Conservation (phyloP, 108 stramenopile species). For the Fistulifera solaris region DNA sequence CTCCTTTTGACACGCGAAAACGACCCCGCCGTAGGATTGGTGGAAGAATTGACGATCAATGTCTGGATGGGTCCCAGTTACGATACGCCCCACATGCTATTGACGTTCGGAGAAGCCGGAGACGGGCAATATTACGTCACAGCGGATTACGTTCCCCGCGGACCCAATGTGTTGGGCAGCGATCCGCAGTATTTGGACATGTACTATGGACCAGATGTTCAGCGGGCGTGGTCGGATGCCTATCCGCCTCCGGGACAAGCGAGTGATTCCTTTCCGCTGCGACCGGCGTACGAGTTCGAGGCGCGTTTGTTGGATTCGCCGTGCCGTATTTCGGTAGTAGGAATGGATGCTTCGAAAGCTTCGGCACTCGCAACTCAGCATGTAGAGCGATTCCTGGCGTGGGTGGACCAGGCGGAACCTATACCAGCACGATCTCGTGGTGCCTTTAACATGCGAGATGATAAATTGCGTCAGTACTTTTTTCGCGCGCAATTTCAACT, state of each 20-base stretch:
- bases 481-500: conserved; percentile 53
- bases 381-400: conserved; percentile 46
- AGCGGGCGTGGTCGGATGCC: background rate
- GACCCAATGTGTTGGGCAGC: conserved; percentile 1
- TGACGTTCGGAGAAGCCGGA: background rate
- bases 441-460: conserved; percentile 71
- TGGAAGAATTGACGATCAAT: conserved; percentile 1
- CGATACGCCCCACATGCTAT: background rate
- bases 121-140: conserved; percentile 1
- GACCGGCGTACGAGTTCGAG: background rate
- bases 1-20: conserved; percentile 2
- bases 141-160: conserved; percentile 3
- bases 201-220: background rate
- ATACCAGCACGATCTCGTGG: conserved; percentile 46
- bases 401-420: conserved; percentile 54
- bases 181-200: conserved; percentile 2
- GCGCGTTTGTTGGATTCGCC: conserved; percentile 30
- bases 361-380: conserved; percentile 35
- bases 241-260: conserved; percentile 1
- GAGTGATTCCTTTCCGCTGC: background rate
- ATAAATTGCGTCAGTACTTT: conserved; percentile 60
- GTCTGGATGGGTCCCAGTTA: conserved; percentile 4
- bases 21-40: background rate
- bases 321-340: conserved; percentile 39
- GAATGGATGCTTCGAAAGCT: conserved; percentile 55